A percentile compares a stretch with the other conserved stretches of the same genome.
Conservation (phyloP, 2,329 filamentous ascomycete genomes). For the Pseudocercospora ulei region DNA sequence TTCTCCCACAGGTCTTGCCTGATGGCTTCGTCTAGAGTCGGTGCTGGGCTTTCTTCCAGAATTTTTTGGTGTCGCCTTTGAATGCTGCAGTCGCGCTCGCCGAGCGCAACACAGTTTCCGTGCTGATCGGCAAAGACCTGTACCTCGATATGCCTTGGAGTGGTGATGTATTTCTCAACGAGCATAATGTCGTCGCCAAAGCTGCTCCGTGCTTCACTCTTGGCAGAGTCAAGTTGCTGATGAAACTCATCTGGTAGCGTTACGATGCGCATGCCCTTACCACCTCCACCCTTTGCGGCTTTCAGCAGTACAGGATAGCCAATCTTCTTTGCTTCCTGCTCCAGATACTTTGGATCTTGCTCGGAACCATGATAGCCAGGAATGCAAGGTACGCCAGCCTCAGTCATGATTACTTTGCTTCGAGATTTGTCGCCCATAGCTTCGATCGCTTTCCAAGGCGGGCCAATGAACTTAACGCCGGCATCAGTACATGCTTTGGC, state of each 20-base stretch:
- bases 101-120: conserved; percentile 54
- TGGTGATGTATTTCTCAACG: conserved; percentile 59
- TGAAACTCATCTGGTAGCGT: conserved; percentile 49
- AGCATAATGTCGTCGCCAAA: conserved; percentile 59
- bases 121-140: conserved; percentile 58
- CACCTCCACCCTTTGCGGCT: conserved; percentile 55
- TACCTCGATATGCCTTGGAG: conserved; percentile 57
- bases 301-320: conserved; percentile 57
- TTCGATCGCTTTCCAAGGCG: conserved; percentile 64
- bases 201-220: conserved; percentile 54
- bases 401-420: conserved; percentile 93
- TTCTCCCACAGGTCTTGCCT: conserved; percentile 58
- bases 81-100: conserved; percentile 57
- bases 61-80: conserved; percentile 59
- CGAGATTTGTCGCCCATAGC: conserved; percentile 86
- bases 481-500: conserved; percentile 80
- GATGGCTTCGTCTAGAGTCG: conserved; percentile 50
- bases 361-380: conserved; percentile 87
- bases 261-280: conserved; percentile 62
- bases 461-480: conserved; percentile 88
- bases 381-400: conserved; percentile 89
- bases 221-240: conserved; percentile 53
- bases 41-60: conserved; percentile 56
- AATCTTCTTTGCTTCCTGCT: conserved; percentile 63
- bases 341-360: conserved; percentile 56